phyloP scores from a whole-genome alignment of 2,329 filamentous ascomycete species.

The Coniochaeta pulveracea region DNA sequence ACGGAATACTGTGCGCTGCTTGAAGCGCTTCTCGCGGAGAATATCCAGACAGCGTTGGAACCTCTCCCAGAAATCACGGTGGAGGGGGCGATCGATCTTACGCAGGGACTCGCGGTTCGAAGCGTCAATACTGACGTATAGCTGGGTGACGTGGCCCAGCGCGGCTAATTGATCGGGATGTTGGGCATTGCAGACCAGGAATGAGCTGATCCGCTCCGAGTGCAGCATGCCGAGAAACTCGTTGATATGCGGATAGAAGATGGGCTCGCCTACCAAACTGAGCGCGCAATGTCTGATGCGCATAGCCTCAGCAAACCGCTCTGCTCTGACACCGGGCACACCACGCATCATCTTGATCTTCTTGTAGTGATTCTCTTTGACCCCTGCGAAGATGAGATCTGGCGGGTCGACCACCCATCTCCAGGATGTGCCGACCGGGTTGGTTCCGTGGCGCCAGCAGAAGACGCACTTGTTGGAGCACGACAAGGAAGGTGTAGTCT shows the following conservation, averaged over 20 bases:
- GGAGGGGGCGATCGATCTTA: constrained; percentile 81
- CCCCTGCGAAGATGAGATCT: constrained; percentile 78
- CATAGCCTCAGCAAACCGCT: constrained; percentile 88
- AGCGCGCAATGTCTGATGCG: constrained; percentile 87
- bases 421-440: constrained; percentile 94
- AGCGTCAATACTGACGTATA: constrained; percentile 94
- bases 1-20: constrained; percentile 87
- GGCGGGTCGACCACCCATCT: constrained; percentile 91
- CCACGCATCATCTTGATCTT: constrained; percentile 97
- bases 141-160: constrained; percentile 77
- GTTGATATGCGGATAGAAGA: constrained; percentile 97
- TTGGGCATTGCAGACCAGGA: constrained; percentile 94
- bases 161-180: constrained; percentile 83
- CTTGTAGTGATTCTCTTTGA: constrained; percentile 86
- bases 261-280: constrained; percentile 90
- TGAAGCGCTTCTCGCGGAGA: constrained; percentile 67
- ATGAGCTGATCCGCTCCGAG: constrained; percentile 76
- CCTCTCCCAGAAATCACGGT: constrained; percentile 95
- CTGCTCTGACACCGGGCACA: constrained; percentile 82
- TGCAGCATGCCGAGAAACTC: constrained; percentile 79
- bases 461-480: constrained; percentile 99
- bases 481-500: constrained; percentile 87
- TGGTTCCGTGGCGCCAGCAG: constrained; percentile 96
- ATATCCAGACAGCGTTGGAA: constrained; percentile 89
- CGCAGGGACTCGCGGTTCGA: constrained; percentile 80